Base-by-base conservation (phyloP, 2,329 filamentous ascomycete species). In the Paecilomyces sp. region DNA sequence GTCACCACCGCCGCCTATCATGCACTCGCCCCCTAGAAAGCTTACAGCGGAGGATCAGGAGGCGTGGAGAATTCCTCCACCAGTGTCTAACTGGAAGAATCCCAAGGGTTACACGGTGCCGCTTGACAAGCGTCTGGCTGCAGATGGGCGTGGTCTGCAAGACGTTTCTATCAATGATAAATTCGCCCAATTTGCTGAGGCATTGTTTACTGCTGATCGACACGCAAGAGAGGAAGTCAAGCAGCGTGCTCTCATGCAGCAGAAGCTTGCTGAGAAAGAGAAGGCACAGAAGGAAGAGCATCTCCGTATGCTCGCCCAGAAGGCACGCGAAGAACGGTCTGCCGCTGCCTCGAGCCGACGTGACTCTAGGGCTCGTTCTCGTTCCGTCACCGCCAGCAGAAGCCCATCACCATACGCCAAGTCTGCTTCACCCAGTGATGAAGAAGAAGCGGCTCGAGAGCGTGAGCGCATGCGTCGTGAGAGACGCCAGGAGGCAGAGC, bases 41-140 rank as follows among this genome's bases (percentile, higher is more conserved):
- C 82, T 99, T 62, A 99, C 94, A 1, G 94, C 93, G 5, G 92
- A 96, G 73, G 94, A 99, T 68, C 93, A 97, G 75, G 94, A 97
- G 74, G 91, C 90, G 61, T 99, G 94, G 94, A 92, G 88, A 70
- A 97, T 91, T 33, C 88, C 88, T 0, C 92, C 93, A 2, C 90
- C 93, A 0, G 88, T 99, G 1, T 96, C 91, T 22, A 97, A 97
- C 75, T 99, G 94, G 94, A 99, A 99, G 84, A 99, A 99, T 74
- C 91, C 93, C 0, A 97, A 97, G 79, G 94, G 94, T 68, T 99
- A 96, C 72, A 99, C 94, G 0, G 91, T 99, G 0, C 91, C 94
- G 0, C 76, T 99, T 57, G 94, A 99, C 74, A 99, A 99, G 80
- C 88, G 94, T 71, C 79, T 99, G 66, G 94, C 94, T 18, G 93